Evolutionary conservation across 2,329 filamentous ascomycete genomes (phyloP).

Genomic region (Didymella glomerata): DNA sequence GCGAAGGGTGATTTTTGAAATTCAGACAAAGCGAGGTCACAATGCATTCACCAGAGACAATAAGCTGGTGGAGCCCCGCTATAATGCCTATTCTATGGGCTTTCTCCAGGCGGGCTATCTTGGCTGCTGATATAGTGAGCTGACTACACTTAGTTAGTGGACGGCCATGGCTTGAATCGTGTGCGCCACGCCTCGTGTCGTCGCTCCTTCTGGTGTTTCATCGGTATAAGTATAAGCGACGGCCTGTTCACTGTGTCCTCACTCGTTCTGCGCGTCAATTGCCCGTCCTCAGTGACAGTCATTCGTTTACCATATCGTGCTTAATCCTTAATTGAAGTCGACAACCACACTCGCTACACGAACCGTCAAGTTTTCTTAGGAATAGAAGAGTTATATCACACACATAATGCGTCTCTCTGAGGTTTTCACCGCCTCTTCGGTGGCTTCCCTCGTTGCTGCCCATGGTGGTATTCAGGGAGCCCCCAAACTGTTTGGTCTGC

Average conservation of each 20-base stretch:
- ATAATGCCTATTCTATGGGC: conserved; percentile 21
- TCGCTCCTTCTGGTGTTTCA: conserved; percentile 17
- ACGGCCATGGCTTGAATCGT: conserved; percentile 27
- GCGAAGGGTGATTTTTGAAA: background rate
- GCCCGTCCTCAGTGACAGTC: conserved; percentile 35
- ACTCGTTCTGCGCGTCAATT: conserved; percentile 38
- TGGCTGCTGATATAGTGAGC: conserved; percentile 32
- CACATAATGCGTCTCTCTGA: conserved; percentile 45
- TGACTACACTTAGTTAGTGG: conserved; percentile 26
- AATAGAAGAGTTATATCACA: conserved; percentile 8
- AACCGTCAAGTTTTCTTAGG: conserved; percentile 12
- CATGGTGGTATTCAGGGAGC: conserved; percentile 40
- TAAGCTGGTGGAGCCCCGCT: conserved; percentile 20
- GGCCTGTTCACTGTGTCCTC: conserved; percentile 19
- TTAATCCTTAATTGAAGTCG: conserved; percentile 29
- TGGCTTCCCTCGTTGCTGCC: conserved; percentile 44
- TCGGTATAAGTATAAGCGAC: conserved; percentile 34
- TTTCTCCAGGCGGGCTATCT: conserved; percentile 28
- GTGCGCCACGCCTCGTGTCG: conserved; percentile 31
- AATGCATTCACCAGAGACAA: conserved; percentile 11
- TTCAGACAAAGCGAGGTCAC: conserved; percentile 4
- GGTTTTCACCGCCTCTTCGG: conserved; percentile 38
- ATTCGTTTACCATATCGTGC: conserved; percentile 33
- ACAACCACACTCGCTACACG: conserved; percentile 30
- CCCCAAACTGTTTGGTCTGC: conserved; percentile 47